Evolutionary conservation across 106 monocot genomes (phyloP).

Genomic region (Phalaenopsis equestris): DNA sequence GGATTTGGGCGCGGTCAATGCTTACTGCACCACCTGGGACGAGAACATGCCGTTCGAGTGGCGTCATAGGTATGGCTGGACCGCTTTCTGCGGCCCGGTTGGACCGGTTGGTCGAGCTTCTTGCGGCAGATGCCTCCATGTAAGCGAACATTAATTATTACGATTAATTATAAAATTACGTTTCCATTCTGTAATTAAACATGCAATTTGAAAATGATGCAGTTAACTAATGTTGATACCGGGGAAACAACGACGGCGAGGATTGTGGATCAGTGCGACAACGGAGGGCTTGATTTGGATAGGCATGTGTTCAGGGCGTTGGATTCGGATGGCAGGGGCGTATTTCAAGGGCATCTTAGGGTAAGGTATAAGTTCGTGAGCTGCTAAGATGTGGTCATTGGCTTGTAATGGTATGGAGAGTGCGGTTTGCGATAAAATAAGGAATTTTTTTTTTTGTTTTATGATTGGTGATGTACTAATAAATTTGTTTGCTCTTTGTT

Average conservation of each 20-base stretch:
- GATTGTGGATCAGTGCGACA: slow-evolving; percentile 15
- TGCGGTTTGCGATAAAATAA: neutral
- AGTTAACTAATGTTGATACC: slow-evolving; percentile 10
- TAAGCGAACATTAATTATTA: neutral
- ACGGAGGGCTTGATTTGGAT: slow-evolving; percentile 13
- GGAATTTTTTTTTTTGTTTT: neutral
- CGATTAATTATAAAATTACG: no score
- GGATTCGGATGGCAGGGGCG: slow-evolving; percentile 5
- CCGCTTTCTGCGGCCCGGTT: slow-evolving; percentile 30
- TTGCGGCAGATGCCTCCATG: slow-evolving; percentile 33
- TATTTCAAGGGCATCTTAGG: slow-evolving; percentile 6
- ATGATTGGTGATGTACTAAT: no score
- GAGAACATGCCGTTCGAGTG: slow-evolving; percentile 25
- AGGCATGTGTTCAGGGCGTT: neutral
- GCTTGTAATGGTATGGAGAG: no score
- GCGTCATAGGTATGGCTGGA: slow-evolving; percentile 30
- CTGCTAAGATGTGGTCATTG: neutral
- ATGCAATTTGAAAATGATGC: neutral
- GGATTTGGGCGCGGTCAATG: slow-evolving; percentile 19
- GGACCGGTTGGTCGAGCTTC: slow-evolving; percentile 15
- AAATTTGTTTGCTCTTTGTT: no score
- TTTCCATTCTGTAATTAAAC: neutral
- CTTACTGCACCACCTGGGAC: slow-evolving; percentile 40
- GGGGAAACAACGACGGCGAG: neutral
- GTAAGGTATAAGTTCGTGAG: slow-evolving; percentile 9